Evolutionary conservation across 2,329 filamentous ascomycete species (phyloP), one percentile per base, ranked within the genome.

Genomic region (Pestalotiopsis sp.): DNA sequence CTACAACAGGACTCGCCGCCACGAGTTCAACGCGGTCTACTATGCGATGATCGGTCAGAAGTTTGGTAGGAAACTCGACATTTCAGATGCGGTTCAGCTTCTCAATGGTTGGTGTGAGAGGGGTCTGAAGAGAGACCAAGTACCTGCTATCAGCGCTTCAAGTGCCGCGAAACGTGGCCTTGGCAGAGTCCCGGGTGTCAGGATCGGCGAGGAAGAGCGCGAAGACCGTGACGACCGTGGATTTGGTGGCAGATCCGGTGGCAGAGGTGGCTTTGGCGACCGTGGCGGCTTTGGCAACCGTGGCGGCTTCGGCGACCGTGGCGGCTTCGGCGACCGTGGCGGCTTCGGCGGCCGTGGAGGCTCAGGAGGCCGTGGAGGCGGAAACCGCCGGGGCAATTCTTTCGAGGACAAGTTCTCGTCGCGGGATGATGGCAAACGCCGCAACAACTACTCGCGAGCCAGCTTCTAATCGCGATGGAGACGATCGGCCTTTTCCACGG

Each of bases 31-130:
- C 13, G 79, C 81, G 2, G 83, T 85, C 0, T 94, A 93, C 79
- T 78, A 81, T 20, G 86, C 88, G 9, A 78, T 88, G 61, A 84
- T 93, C 58, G 89, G 90, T 66, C 82, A 81, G 58, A 85, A 81
- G 72, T 77, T 71, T 36, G 71, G 81, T 45, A 81, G 84, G 76
- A 76, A 79, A 63, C 67, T 75, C 7, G n/a, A 56, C 1, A 76
- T 77, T 45, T 74, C 79, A 14, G 74, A 77, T 2, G 72, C 86
- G 7, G 80, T 89, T 20, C 74, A 83, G 3, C 81, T 84, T 23
- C 78, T 91, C 71, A 90, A 90, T 76, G 76, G 81, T n/a, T 86
- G 89, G 82, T 80, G 82, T 61, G 74, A 76, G 23, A 75, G 81
- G 17, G 87, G 83, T 23, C 87, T 87, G 83, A 87, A 88, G 56